Percentiles rank a stretch among this genome's conserved stretches.
Conservation (phyloP, 768 basidiomycete species). For the Coprinopsis sp. region DNA sequence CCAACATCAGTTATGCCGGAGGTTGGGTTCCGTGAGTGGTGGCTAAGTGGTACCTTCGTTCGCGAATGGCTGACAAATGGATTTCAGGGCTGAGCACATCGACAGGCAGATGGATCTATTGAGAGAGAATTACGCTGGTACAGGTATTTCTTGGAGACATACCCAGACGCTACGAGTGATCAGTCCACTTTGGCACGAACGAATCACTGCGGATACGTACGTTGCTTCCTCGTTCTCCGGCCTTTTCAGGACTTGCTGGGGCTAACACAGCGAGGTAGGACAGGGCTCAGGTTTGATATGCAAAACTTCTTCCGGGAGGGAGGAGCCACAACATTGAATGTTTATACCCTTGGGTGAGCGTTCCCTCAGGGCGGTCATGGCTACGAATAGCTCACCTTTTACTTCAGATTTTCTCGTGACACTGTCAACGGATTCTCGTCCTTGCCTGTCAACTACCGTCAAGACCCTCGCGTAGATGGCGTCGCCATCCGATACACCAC, state of each 20-base stretch:
- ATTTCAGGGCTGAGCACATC: conserved; percentile 23
- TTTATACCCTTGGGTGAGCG: conserved; percentile 34
- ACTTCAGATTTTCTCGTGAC: conserved; percentile 19
- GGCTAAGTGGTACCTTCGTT: neutral
- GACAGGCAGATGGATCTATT: conserved; percentile 27
- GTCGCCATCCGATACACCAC: conserved; percentile 23
- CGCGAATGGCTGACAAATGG: neutral
- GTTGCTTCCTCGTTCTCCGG: neutral
- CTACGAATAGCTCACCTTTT: conserved; percentile 11
- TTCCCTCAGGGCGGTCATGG: too few species aligned
- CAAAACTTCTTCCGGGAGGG: conserved; percentile 32
- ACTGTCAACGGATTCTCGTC: conserved; percentile 30
- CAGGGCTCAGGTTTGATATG: neutral
- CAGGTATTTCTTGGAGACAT: conserved; percentile 29
- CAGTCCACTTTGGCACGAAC: conserved; percentile 29
- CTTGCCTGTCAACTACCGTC: conserved; percentile 30
- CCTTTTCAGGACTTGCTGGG: neutral
- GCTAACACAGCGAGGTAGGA: conserved; percentile 24
- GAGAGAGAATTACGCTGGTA: conserved; percentile 26
- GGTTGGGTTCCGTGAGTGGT: conserved; percentile 19
- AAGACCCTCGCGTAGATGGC: conserved; percentile 31
- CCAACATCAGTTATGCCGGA: conserved; percentile 12
- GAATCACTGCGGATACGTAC: neutral
- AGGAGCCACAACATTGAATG: conserved; percentile 27
- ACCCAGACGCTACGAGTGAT: conserved; percentile 24